Evolutionary conservation across 2,329 filamentous ascomycete genomes (phyloP).

Genomic region (Venturia nashicola): DNA sequence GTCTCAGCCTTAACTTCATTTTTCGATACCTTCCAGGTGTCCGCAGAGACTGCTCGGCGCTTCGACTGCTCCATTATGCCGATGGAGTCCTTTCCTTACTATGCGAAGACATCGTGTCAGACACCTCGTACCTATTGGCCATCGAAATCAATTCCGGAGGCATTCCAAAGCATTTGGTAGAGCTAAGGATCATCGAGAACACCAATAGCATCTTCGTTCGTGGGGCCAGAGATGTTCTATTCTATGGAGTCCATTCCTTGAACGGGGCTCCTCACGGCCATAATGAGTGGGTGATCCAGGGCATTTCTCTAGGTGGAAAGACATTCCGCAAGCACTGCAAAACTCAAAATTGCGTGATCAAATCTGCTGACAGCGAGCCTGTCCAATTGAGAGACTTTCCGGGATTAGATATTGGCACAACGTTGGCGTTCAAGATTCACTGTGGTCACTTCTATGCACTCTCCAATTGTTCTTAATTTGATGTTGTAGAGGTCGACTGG

Average conservation of each 20-base stretch:
- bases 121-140: constrained; percentile 4
- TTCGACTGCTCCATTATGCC: constrained; percentile 45
- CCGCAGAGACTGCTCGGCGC: constrained; percentile 26
- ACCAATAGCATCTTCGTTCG: constrained; percentile 47
- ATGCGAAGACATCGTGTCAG: neutral
- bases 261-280: constrained; percentile 37
- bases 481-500: constrained; percentile 52
- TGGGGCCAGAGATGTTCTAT: constrained; percentile 48
- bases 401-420: constrained; percentile 53
- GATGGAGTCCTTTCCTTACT: constrained; percentile 39
- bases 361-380: constrained; percentile 28
- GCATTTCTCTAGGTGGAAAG: constrained; percentile 16
- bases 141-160: neutral
- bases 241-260: constrained; percentile 52
- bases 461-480: constrained; percentile 51
- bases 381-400: constrained; percentile 46
- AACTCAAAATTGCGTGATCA: constrained; percentile 23
- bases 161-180: neutral
- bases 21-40: constrained; percentile 17
- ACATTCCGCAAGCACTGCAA: constrained; percentile 11
- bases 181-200: constrained; percentile 6
- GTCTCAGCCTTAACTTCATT: constrained; percentile 12
- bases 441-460: constrained; percentile 55
- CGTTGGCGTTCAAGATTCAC: constrained; percentile 60
- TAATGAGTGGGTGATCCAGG: constrained; percentile 50